Percentiles rank a stretch among this genome's conserved stretches.
These are phyloP conservation scores for Abelmoschus esculentus DNA, from an alignment of 345 rosid species.

Conservation along the genomic window DNA sequence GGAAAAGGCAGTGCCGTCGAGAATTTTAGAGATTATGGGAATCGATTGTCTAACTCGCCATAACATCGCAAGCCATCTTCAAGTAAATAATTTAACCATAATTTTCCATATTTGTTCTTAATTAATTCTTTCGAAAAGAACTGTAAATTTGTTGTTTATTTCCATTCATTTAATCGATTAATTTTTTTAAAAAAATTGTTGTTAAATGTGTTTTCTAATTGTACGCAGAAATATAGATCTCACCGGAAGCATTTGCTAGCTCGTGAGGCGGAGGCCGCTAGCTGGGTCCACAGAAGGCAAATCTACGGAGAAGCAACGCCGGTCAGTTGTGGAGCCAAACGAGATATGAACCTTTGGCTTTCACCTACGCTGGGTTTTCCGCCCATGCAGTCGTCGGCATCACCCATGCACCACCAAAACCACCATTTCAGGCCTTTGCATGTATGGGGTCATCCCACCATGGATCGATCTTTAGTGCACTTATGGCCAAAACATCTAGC, in stretches of 20 bases:
- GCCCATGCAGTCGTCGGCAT: conserved; percentile 20
- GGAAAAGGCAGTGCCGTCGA: conserved; percentile 95
- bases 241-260: conserved; percentile 81
- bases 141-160: not conserved
- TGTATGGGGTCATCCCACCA: conserved; percentile 90
- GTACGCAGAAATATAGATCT: conserved; percentile 75
- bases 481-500: conserved; percentile 68
- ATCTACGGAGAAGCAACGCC: conserved; percentile 34
- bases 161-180: not conserved
- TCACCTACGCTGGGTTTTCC: conserved; percentile 78
- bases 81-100: conserved; percentile 33
- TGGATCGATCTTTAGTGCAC: conserved; percentile 32
- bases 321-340: conserved; percentile 28
- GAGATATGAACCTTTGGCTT: conserved; percentile 42
- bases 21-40: conserved; percentile 89
- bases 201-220: not conserved
- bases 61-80: conserved; percentile 93
- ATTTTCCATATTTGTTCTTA: not conserved
- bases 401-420: conserved; percentile 33
- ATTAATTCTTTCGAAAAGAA: not conserved
- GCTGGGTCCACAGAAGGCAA: conserved; percentile 67
- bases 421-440: conserved; percentile 63
- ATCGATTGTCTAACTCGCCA: conserved; percentile 89
- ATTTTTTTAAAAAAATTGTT: not conserved
- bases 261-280: conserved; percentile 81